phyloP scores from a whole-genome alignment of 2,329 filamentous ascomycete species.

The Pseudogymnoascus sp. region DNA sequence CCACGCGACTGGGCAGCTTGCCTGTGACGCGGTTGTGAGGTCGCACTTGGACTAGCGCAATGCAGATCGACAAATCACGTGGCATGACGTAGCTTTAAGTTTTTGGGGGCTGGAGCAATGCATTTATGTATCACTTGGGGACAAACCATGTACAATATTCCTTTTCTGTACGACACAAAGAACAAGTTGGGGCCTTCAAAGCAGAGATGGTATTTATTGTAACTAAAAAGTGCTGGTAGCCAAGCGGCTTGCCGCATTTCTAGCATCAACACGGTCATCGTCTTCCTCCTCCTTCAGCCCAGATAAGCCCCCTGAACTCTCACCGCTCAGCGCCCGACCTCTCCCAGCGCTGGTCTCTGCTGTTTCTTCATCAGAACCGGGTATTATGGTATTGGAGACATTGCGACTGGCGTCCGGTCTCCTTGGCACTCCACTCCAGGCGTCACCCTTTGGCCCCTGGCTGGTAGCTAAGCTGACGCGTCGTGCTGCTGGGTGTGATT shows the following conservation, averaged over 20 bases:
- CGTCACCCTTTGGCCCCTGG: slow-evolving; percentile 95
- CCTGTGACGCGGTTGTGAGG: neutral
- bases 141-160: neutral
- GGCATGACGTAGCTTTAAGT: neutral
- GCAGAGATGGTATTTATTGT: slow-evolving; percentile 4
- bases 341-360: slow-evolving; percentile 38
- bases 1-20: slow-evolving; percentile 8
- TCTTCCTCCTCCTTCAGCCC: slow-evolving; percentile 72
- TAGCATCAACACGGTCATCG: slow-evolving; percentile 87
- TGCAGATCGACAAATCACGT: neutral
- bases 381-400: slow-evolving; percentile 63
- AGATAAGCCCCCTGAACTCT: slow-evolving; percentile 38
- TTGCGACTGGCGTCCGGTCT: slow-evolving; percentile 67
- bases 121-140: neutral
- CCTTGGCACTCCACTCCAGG: slow-evolving; percentile 90
- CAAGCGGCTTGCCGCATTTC: slow-evolving; percentile 88
- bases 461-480: slow-evolving; percentile 73
- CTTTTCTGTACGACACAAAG: neutral
- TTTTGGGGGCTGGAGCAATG: neutral
- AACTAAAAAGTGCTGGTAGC: slow-evolving; percentile 82
- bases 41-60: neutral
- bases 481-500: slow-evolving; percentile 67
- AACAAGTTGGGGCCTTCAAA: neutral
- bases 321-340: slow-evolving; percentile 25
- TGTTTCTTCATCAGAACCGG: slow-evolving; percentile 54